These are phyloP conservation scores for Microsporum ferrugineum DNA, from an alignment of 2,329 filamentous ascomycete species.

Conservation along the genomic window DNA sequence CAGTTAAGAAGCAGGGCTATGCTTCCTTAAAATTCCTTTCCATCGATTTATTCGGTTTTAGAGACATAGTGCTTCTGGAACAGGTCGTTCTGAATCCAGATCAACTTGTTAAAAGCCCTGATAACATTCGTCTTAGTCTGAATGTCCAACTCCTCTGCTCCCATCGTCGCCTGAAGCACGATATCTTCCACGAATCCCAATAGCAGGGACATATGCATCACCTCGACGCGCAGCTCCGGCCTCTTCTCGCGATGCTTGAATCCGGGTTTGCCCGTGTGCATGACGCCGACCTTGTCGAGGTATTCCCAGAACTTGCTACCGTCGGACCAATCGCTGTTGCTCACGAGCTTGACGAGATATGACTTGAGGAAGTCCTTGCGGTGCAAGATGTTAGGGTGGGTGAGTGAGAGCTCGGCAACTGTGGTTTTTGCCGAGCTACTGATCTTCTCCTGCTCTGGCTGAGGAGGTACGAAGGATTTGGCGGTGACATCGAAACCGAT, in stretches of 20 bases:
- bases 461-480: conserved; percentile 20
- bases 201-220: conserved; percentile 20
- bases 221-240: conserved; percentile 20
- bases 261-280: conserved; percentile 21
- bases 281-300: conserved; percentile 22
- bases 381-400: conserved; percentile 21
- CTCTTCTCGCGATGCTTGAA: conserved; percentile 19
- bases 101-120: conserved; percentile 21
- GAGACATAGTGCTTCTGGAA: conserved; percentile 21
- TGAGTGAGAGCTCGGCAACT: conserved; percentile 15
- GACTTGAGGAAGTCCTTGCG: conserved; percentile 22
- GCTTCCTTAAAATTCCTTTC: not conserved
- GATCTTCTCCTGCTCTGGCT: conserved; percentile 14
- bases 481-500: conserved; percentile 24
- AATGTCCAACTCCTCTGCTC: conserved; percentile 18
- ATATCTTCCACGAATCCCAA: conserved; percentile 22
- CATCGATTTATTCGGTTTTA: conserved; percentile 8
- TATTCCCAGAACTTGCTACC: conserved; percentile 21
- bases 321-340: conserved; percentile 21
- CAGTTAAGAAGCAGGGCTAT: not conserved
- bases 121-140: conserved; percentile 18
- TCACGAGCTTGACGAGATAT: conserved; percentile 21
- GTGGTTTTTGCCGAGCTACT: not conserved
- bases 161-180: conserved; percentile 20
- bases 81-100: conserved; percentile 25